phyloP scores from a whole-genome alignment of 805 yeast species.

The Ogataea methylovora region DNA sequence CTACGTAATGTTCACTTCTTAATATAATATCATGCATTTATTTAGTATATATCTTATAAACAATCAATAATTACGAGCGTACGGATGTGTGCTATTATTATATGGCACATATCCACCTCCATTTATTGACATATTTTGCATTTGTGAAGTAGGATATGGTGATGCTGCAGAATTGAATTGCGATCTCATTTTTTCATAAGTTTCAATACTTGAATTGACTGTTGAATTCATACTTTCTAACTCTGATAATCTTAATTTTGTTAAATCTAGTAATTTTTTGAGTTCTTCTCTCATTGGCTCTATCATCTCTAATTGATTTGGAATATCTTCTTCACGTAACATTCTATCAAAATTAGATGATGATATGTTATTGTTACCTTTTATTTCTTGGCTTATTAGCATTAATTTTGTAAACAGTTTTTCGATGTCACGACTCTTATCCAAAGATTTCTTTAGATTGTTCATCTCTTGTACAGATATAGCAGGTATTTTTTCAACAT shows the following conservation, averaged over 20 bases:
- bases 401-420: conserved; percentile 51
- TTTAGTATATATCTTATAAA: too few relatives aligned
- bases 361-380: conserved; percentile 26
- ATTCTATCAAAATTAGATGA: conserved; percentile 23
- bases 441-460: conserved; percentile 43
- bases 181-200: conserved; percentile 66
- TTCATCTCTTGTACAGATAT: conserved; percentile 54
- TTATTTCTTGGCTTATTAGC: conserved; percentile 24
- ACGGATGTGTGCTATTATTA: too few relatives aligned
- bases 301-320: conserved; percentile 62
- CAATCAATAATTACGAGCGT: too few relatives aligned
- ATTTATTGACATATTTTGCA: neutral
- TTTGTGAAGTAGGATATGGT: neutral
- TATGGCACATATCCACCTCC: too few relatives aligned
- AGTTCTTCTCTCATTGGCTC: conserved; percentile 68
- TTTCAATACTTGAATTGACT: conserved; percentile 57
- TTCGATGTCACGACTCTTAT: conserved; percentile 56
- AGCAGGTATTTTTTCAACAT: conserved; percentile 72
- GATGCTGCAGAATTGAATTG: conserved; percentile 5
- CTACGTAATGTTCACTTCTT: too few relatives aligned
- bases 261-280: conserved; percentile 69
- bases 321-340: conserved; percentile 56
- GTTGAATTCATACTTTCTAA: conserved; percentile 63
- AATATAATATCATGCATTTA: too few relatives aligned
- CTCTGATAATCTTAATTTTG: conserved; percentile 72